Evolutionary conservation across 208 protist species (phyloP), one percentile per base, ranked within the genome.

Genomic region (Herpetomonas muscarum): DNA sequence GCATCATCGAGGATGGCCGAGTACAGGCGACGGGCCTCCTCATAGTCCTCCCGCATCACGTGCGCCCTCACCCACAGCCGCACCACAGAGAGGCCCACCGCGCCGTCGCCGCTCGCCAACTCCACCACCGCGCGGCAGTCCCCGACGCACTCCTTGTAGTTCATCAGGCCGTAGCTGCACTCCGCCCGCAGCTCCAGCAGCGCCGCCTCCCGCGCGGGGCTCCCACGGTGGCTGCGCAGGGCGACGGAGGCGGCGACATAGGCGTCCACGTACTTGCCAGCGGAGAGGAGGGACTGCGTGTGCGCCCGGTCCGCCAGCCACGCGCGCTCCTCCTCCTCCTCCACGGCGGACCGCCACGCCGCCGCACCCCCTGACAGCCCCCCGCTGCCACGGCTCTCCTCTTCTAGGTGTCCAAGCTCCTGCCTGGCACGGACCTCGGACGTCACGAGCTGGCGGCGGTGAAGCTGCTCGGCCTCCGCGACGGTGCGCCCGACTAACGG

Each of bases 121-220:
- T 62, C 31, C 9, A 83, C 31, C 3, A 24, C 37, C 3, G 64
- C 68, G 3, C 57, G 48, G 61, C 71, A 80, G 59, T 93, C 85
- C 49, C 88, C 76, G 29, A 70, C 63, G 57, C 84, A 88, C 47
- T 90, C 87, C 6, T 74, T 76, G 53, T 76, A 94, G 17, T 86
- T 78, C n/a, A 94, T 61, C 0, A 94, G 61, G 10, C 64, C 61
- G 54, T 68, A 80, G 55, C 70, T 86, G 67, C 81, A 87, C 15
- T 72, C 6, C 21, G 76, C 79, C 10, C 86, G 79, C 34, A 71
- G 70, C 22, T 50, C 63, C 31, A 68, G 64, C 17, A 78, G 59
- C 34, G 31, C n/a, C 19, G 61, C 49, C 28, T 36, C 53, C 22
- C 32, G 48, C 4, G 17, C 24, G 0, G 53, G 39, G 22, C 37